Evolutionary conservation across 768 basidiomycete genomes (phyloP).

Genomic region (Rhizopogon vesiculosus): DNA sequence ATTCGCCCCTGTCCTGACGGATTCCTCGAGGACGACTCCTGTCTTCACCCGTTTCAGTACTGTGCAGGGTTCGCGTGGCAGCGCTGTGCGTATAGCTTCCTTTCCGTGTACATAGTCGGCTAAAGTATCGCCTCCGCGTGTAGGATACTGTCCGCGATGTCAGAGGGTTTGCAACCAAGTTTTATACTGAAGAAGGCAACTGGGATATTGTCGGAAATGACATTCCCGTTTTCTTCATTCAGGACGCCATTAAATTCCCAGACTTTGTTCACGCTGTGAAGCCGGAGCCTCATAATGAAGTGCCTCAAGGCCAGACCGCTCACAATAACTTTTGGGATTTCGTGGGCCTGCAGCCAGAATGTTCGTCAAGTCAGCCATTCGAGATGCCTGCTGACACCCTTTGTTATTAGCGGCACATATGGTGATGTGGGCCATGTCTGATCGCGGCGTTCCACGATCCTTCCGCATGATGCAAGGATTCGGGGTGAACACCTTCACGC

Average conservation of each 20-base stretch:
- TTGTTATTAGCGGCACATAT: constrained; percentile 52
- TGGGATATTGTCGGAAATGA: constrained; percentile 88
- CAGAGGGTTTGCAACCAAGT: constrained; percentile 79
- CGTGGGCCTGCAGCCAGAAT: constrained; percentile 64
- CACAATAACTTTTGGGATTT: constrained; percentile 93
- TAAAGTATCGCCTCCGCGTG: not conserved
- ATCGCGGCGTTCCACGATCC: constrained; percentile 81
- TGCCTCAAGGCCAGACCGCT: constrained; percentile 61
- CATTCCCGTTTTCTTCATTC: constrained; percentile 80
- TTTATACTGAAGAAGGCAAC: constrained; percentile 83
- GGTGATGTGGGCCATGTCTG: constrained; percentile 84
- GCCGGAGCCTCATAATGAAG: constrained; percentile 82
- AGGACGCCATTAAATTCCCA: constrained; percentile 80
- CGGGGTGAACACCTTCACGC: constrained; percentile 81
- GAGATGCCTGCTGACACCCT: not conserved
- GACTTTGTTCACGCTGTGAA: constrained; percentile 84
- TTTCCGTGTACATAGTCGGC: not conserved
- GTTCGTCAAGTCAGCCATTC: constrained; percentile 22
- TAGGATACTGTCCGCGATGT: constrained; percentile 80
- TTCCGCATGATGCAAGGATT: constrained; percentile 89
- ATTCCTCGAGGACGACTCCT: constrained; percentile 67
- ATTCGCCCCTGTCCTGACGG: constrained; percentile 64
- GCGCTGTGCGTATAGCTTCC: constrained; percentile 49
- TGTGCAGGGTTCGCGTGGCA: constrained; percentile 78
- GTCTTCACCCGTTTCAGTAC: constrained; percentile 84